Percentiles rank a stretch among this genome's conserved stretches.
phyloP scores from a whole-genome alignment of 2,329 filamentous ascomycete genomes.

The Decorospora gaudefroyi region DNA sequence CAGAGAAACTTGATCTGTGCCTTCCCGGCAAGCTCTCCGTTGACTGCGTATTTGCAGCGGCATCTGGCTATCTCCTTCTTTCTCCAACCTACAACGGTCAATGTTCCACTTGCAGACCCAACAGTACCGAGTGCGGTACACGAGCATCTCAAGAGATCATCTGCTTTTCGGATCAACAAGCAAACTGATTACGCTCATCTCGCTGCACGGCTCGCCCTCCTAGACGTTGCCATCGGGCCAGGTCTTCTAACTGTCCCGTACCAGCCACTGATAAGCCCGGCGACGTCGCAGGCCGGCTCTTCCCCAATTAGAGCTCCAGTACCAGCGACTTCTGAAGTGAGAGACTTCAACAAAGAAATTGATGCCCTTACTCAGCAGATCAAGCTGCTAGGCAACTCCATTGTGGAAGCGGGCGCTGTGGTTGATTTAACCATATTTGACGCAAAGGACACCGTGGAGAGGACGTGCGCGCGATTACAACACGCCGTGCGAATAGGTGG shows the following conservation, averaged over 20 bases:
- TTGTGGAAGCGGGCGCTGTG: slow-evolving; percentile 71
- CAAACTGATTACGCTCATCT: slow-evolving; percentile 71
- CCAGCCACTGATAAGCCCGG: slow-evolving; percentile 35
- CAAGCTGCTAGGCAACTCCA: slow-evolving; percentile 60
- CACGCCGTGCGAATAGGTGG: slow-evolving; percentile 69
- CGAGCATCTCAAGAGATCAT: slow-evolving; percentile 36
- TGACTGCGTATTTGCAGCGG: slow-evolving; percentile 65
- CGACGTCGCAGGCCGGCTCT: slow-evolving; percentile 29
- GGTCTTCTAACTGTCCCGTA: slow-evolving; percentile 51
- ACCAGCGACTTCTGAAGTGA: slow-evolving; percentile 43
- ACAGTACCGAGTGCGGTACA: slow-evolving; percentile 29
- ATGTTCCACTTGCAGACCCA: slow-evolving; percentile 31
- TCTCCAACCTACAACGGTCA: slow-evolving; percentile 49
- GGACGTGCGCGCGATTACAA: slow-evolving; percentile 72
- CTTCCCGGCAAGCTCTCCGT: slow-evolving; percentile 59
- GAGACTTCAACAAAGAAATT: slow-evolving; percentile 69
- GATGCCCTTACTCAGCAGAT: slow-evolving; percentile 63
- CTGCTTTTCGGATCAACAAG: slow-evolving; percentile 59
- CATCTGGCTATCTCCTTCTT: slow-evolving; percentile 69
- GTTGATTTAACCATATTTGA: slow-evolving; percentile 65
- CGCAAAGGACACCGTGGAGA: slow-evolving; percentile 75
- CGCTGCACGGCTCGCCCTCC: slow-evolving; percentile 65
- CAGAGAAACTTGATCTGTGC: slow-evolving; percentile 62
- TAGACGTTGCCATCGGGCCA: slow-evolving; percentile 76
- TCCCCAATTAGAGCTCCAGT: slow-evolving; percentile 14